Conservation (phyloP, 2,329 filamentous ascomycete genomes). For the Chrysoporthe austroafricana region DNA sequence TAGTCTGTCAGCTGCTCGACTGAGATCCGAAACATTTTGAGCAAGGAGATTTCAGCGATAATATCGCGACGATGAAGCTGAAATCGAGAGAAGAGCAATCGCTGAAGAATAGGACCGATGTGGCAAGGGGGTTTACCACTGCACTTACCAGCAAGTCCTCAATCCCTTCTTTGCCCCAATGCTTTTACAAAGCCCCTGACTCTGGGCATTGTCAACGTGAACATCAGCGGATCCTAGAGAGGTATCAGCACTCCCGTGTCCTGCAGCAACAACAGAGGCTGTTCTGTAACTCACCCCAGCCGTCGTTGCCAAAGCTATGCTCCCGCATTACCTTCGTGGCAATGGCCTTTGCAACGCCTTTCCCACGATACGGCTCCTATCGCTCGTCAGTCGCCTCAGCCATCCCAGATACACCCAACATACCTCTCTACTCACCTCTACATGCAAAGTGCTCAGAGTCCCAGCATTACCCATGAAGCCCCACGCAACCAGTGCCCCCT, state of each 20-base stretch:
- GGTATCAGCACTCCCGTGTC: neutral
- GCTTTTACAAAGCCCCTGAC: conserved; percentile 64
- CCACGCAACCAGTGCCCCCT: conserved; percentile 64
- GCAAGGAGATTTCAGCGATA: too few species aligned
- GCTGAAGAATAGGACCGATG: neutral
- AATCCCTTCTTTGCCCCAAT: conserved; percentile 61
- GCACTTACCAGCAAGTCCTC: conserved; percentile 61
- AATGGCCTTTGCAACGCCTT: conserved; percentile 66
- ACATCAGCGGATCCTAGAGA: conserved; percentile 62
- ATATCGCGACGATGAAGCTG: too few species aligned
- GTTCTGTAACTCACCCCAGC: conserved; percentile 44
- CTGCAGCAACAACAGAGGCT: neutral
- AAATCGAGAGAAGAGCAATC: neutral
- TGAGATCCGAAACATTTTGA: neutral
- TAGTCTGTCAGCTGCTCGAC: conserved; percentile 7
- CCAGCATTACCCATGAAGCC: conserved; percentile 55
- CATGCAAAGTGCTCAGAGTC: conserved; percentile 34
- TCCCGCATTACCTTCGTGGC: conserved; percentile 61
- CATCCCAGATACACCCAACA: neutral
- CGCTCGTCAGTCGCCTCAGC: conserved; percentile 2
- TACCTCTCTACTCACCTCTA: conserved; percentile 31
- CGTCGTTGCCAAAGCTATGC: conserved; percentile 52
- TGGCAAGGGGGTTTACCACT: too few species aligned
- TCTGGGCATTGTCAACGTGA: conserved; percentile 60
- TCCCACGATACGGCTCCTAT: conserved; percentile 59